A percentile compares a stretch with the other conserved stretches of the same genome.
phyloP scores from a whole-genome alignment of 2,329 filamentous ascomycete species.

The Endoconidiophora laricicola region DNA sequence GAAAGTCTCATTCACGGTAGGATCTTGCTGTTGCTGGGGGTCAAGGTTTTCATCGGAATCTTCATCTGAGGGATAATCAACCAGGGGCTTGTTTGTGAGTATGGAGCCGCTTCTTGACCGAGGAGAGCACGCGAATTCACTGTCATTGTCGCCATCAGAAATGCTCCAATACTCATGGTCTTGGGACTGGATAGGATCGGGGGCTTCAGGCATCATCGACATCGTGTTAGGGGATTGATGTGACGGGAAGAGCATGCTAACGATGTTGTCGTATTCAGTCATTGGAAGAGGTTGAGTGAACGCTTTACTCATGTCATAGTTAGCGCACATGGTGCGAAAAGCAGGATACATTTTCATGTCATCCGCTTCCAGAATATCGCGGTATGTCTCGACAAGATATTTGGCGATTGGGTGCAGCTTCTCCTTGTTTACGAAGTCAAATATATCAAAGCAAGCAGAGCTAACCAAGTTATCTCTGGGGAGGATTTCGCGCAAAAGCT shows the following conservation, averaged over 20 bases:
- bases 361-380: constrained; percentile 60
- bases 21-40: constrained; percentile 14
- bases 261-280: constrained; percentile 7
- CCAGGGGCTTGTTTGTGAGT: constrained; percentile 52
- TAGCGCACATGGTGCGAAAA: constrained; percentile 58
- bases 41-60: constrained; percentile 36
- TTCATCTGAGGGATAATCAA: constrained; percentile 87
- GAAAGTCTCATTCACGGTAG: background rate
- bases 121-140: constrained; percentile 2
- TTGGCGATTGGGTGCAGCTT: constrained; percentile 65
- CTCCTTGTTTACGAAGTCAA: constrained; percentile 76
- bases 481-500: constrained; percentile 71
- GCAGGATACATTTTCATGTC: constrained; percentile 49
- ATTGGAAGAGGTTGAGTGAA: constrained; percentile 27
- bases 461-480: constrained; percentile 85
- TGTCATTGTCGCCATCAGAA: constrained; percentile 43
- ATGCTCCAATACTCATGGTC: constrained; percentile 82
- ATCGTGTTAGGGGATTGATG: constrained; percentile 7
- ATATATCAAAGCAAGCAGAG: constrained; percentile 85
- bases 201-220: background rate
- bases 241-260: constrained; percentile 4
- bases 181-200: constrained; percentile 1
- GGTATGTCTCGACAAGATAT: constrained; percentile 70
- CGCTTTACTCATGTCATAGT: constrained; percentile 64
- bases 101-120: constrained; percentile 22